Base-by-base conservation (phyloP, 768 basidiomycete genomes). In the Tricholoma matsutake region DNA sequence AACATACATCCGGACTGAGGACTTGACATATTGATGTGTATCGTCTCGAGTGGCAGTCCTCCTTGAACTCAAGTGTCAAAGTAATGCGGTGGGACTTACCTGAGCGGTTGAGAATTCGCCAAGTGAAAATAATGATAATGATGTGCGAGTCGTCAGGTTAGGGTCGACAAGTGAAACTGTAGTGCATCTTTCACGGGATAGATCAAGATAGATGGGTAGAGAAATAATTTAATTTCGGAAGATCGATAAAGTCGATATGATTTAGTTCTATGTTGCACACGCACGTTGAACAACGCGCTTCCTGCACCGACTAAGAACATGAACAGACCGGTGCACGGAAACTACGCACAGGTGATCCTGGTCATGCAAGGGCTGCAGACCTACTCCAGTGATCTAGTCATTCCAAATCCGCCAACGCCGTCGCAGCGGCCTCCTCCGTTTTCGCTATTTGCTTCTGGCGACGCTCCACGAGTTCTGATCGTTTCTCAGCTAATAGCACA, bases 401-500 rank as follows among this genome's bases (percentile, higher is more conserved):
- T 18, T 64, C 58, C 22, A 45, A 20, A 29, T 60, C 64, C 29
- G 54, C 51, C 47, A 67, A 54, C 58, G 64, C 69, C 52, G 67
- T 52, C 16, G 69, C 71, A 4, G 63, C 66, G 20, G 64, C 61
- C 56, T 67, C 68, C 53, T 78, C 78, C 18, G 72, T 68, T 18
- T 68, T 70, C 18, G 67, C 76, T 29, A 75, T 65, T 59, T 69
- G 68, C 62, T 73, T 68, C 65, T 75, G 74, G 70, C 87, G 78
- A 57, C 81, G 81, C 64, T 81, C 81, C 28, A 75, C 69, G 45
- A 92, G 82, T 68, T 88, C 79, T 20, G 73, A 79, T 54, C 85
- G 83, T 73, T 88, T 91, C 73, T 83, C 78, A 31, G 81, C 81
- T 20, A 93, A 74, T 18, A 92, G 75, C 56, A 81, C 85, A 7